Base-by-base conservation (phyloP, 148 eudicot genomes). In the Heliamphora exappendiculata region DNA sequence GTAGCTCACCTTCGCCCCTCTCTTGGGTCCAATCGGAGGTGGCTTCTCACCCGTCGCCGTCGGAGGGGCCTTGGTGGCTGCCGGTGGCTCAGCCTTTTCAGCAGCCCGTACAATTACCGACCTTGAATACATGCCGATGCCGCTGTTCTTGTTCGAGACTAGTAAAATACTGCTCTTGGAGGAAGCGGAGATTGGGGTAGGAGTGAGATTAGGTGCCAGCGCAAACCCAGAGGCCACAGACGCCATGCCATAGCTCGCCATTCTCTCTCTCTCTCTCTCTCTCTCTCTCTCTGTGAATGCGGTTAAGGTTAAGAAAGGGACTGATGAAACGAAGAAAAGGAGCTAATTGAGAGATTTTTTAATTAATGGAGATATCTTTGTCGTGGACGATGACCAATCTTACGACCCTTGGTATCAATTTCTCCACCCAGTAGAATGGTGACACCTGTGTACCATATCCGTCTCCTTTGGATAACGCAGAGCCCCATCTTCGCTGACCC, bases 21-120 rank as follows among this genome's bases (percentile, higher is more conserved):
- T 94, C 87, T 88, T 93, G 57, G 98, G 97, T 51, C 98, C 97
- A 79, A 94, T 78, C 28, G 98, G 98, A 73, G 98, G 93, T 3
- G 98, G 97, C 91, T 92, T 92, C 22, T 84, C 85, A 3, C 66
- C 78, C 4, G 79, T 57, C 22, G 82, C 79, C 16, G 82, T 67
- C 5, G 76, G 72, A 39, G 84, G 81, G 34, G 83, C 76, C 4
- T 74, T 54, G 59, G 85, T 60, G 39, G 83, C 78, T 19, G 88
- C 76, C 2, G 93, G 80, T 14, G 92, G 76, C 44, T 85, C 88
- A 36, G 84, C 83, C 73, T 85, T 95, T 11, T 81, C 95, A 29
- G 93, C 84, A 0, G 97, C 94, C 73, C 91, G 81, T 0, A 94
- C 93, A 26, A 70, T 28, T 51, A 58, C 74, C 68, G 89, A 70